A percentile compares a stretch with the other conserved stretches of the same genome.
Evolutionary conservation across 2,329 filamentous ascomycete species (phyloP).

Genomic region (Metarhizium sp.): DNA sequence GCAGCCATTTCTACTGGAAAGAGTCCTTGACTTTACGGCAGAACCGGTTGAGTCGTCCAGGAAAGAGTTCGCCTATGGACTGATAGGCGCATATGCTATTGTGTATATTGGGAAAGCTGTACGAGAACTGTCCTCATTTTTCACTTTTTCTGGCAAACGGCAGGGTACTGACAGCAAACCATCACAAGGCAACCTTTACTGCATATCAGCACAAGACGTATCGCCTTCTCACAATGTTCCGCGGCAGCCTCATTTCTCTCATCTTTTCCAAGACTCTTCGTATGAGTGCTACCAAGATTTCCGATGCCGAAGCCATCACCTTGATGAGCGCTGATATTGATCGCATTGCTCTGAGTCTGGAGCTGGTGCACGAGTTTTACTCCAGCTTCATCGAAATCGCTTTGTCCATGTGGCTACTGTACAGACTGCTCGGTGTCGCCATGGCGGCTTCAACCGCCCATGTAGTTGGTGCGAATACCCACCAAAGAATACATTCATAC

Average conservation of each 20-base stretch:
- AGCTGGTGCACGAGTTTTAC: slow-evolving; percentile 23
- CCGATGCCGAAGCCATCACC: slow-evolving; percentile 18
- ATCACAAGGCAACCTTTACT: neutral
- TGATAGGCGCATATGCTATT: slow-evolving; percentile 29
- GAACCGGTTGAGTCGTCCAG: slow-evolving; percentile 10
- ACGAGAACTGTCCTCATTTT: too few relatives aligned
- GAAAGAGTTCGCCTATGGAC: slow-evolving; percentile 23
- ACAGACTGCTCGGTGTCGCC: slow-evolving; percentile 13
- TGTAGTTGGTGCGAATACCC: too few relatives aligned
- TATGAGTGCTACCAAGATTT: slow-evolving; percentile 16
- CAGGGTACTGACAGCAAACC: too few relatives aligned
- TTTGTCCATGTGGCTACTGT: slow-evolving; percentile 24
- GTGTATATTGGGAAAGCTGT: slow-evolving; percentile 30
- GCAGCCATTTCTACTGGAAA: slow-evolving; percentile 32
- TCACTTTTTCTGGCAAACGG: too few relatives aligned
- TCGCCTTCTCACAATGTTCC: slow-evolving; percentile 22
- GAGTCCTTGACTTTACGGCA: slow-evolving; percentile 21
- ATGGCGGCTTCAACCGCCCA: slow-evolving; percentile 8
- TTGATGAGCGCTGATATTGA: slow-evolving; percentile 36
- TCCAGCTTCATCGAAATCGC: slow-evolving; percentile 23
- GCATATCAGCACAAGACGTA: slow-evolving; percentile 20
- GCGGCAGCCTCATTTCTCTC: slow-evolving; percentile 28
- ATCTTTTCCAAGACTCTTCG: slow-evolving; percentile 37
- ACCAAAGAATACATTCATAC: too few relatives aligned
- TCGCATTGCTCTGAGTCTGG: slow-evolving; percentile 16